A percentile compares a stretch with the other conserved stretches of the same genome.
Evolutionary conservation across 2,329 filamentous ascomycete genomes (phyloP).

Genomic region (Mycocentrospora acerina): DNA sequence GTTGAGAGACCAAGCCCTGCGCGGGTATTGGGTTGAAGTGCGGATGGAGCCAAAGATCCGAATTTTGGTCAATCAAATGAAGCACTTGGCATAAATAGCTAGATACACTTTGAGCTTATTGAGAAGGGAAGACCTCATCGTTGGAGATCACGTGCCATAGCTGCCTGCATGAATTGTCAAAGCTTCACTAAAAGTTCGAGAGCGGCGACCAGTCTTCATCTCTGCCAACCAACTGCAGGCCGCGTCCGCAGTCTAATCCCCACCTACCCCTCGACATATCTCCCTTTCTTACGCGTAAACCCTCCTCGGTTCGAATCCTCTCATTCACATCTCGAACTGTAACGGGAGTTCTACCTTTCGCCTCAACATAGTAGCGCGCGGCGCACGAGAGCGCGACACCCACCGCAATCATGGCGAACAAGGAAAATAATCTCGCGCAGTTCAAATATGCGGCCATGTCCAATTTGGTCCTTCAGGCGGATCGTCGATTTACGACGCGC

Average conservation of each 20-base stretch:
- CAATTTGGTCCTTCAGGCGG: slow-evolving; percentile 99
- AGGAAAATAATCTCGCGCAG: slow-evolving; percentile 74
- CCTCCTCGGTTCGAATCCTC: no score
- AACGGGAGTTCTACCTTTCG: no score
- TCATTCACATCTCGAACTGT: no score
- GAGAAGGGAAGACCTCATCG: background rate
- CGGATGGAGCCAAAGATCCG: slow-evolving; percentile 56
- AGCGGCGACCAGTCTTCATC: no score
- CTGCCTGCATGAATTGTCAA: background rate
- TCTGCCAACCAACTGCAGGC: no score
- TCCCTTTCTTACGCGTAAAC: no score
- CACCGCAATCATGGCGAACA: slow-evolving; percentile 28
- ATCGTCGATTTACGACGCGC: slow-evolving; percentile 91
- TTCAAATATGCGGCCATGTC: slow-evolving; percentile 99
- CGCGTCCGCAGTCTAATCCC: no score
- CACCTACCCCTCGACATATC: no score
- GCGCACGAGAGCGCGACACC: slow-evolving; percentile 18
- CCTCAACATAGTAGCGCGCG: slow-evolving; percentile 16
- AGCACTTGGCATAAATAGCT: background rate
- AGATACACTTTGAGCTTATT: background rate
- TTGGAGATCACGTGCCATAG: background rate
- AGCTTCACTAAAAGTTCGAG: background rate
- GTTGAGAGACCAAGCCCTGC: slow-evolving; percentile 39
- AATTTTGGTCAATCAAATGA: slow-evolving; percentile 47
- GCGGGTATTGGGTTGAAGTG: slow-evolving; percentile 59